These are phyloP conservation scores for Acanthamoeba lenticulata DNA, from an alignment of 208 protist species.

Conservation along the genomic window DNA sequence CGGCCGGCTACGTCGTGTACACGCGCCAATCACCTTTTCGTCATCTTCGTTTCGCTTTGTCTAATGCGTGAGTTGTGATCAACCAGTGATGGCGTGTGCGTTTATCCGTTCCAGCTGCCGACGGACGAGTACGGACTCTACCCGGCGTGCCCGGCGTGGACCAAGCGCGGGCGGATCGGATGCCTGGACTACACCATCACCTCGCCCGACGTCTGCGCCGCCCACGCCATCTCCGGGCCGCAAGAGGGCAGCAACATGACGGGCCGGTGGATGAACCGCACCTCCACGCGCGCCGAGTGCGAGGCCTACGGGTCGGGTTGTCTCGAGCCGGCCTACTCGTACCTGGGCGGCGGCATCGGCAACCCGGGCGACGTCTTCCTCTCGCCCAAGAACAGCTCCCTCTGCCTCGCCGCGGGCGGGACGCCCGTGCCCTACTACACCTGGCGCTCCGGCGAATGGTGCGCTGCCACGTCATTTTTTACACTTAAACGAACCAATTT, in stretches of 20 bases:
- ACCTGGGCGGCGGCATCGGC: background rate
- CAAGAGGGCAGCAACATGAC: background rate
- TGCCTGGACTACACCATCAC: background rate
- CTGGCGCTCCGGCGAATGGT: background rate
- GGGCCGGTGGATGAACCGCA: background rate
- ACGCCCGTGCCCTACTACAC: background rate
- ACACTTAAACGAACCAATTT: background rate
- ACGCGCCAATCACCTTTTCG: background rate
- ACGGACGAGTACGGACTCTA: background rate
- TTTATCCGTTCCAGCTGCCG: background rate
- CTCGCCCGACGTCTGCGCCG: background rate
- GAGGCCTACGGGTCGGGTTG: background rate
- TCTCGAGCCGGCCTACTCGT: background rate
- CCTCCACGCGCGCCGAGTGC: background rate
- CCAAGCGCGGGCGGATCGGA: background rate
- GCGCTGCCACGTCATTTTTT: background rate
- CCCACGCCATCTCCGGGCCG: background rate
- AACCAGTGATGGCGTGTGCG: background rate
- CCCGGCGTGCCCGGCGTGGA: background rate
- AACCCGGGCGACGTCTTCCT: conserved; percentile 4
- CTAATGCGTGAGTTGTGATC: background rate
- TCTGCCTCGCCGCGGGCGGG: background rate
- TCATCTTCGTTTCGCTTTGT: background rate
- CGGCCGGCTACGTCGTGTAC: background rate
- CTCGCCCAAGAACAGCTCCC: background rate